Evolutionary conservation across 2,329 filamentous ascomycete genomes (phyloP).

Genomic region (Colletotrichum echinochloae): DNA sequence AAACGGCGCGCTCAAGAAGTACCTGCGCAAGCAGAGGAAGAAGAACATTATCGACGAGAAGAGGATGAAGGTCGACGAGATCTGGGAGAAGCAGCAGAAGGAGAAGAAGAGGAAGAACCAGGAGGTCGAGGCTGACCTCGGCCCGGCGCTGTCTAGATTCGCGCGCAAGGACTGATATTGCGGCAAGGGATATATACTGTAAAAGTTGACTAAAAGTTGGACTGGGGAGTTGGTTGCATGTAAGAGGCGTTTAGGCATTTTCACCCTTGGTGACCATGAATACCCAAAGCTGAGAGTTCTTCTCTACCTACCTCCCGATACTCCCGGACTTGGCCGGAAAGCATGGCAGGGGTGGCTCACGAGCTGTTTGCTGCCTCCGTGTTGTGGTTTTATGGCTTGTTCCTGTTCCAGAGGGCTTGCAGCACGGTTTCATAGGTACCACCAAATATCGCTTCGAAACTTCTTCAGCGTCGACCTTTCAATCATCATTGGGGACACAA

Average conservation of each 20-base stretch:
- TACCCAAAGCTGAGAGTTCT: constrained; percentile 38
- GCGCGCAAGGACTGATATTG: constrained; percentile 72
- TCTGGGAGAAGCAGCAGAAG: constrained; percentile 79
- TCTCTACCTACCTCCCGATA: not conserved
- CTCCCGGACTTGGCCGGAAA: not conserved
- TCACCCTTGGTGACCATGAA: constrained; percentile 39
- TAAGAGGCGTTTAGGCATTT: constrained; percentile 42
- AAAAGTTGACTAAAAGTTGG: constrained; percentile 32
- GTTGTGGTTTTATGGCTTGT: not conserved
- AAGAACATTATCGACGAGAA: constrained; percentile 98
- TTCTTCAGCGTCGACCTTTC: not conserved
- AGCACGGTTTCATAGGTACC: not conserved
- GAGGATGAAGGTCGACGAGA: constrained; percentile 85
- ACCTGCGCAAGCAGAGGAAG: constrained; percentile 89
- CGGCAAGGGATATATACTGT: not conserved
- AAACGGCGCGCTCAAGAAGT: constrained; percentile 89
- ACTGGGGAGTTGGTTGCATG: constrained; percentile 40
- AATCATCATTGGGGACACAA: not conserved
- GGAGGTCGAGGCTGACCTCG: constrained; percentile 79
- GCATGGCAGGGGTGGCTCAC: no score
- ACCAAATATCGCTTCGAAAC: not conserved
- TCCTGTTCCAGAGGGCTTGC: not conserved
- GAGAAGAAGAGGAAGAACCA: constrained; percentile 71
- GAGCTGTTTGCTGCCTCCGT: not conserved
- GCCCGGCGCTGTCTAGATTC: constrained; percentile 88